Percentiles rank a stretch among this genome's conserved stretches.
phyloP scores from a whole-genome alignment of 1,284 basidiomycete genomes.

The Papiliotrema fonsecae region DNA sequence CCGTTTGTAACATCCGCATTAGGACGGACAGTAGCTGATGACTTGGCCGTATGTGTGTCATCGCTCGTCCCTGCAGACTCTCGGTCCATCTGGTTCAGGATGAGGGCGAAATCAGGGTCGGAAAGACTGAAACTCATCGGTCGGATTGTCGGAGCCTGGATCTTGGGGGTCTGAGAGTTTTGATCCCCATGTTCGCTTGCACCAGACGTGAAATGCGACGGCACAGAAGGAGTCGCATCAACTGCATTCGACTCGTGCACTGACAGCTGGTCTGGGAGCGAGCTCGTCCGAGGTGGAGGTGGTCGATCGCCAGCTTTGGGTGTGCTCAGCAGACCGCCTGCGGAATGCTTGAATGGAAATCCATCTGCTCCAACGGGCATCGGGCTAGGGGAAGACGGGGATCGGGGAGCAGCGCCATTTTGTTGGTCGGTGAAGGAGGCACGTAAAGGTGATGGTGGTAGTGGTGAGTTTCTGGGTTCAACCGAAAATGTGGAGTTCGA shows the following conservation, averaged over 20 bases:
- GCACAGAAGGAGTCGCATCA: background rate
- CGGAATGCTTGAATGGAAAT: slow-evolving; percentile 21
- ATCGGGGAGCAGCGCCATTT: slow-evolving; percentile 2
- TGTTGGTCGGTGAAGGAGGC: slow-evolving; percentile 30
- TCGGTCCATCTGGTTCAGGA: slow-evolving; percentile 41
- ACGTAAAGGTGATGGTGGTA: slow-evolving; percentile 46
- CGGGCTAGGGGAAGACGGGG: slow-evolving; percentile 21
- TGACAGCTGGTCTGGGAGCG: slow-evolving; percentile 5
- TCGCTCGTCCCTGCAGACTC: slow-evolving; percentile 13
- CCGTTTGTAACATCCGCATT: slow-evolving; percentile 4
- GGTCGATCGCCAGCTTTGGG: background rate
- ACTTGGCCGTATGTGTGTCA: slow-evolving; percentile 4
- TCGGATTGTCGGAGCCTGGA: slow-evolving; percentile 42
- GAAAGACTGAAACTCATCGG: slow-evolving; percentile 47
- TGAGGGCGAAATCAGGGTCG: slow-evolving; percentile 48
- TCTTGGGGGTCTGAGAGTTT: slow-evolving; percentile 25
- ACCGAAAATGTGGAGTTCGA: slow-evolving; percentile 30
- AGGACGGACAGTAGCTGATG: slow-evolving; percentile 5
- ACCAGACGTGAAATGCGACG: background rate
- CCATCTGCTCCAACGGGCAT: slow-evolving; percentile 4
- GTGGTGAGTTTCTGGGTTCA: slow-evolving; percentile 28
- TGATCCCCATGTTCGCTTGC: background rate
- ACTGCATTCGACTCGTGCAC: background rate
- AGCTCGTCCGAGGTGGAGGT: slow-evolving; percentile 27
- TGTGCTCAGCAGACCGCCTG: background rate